These are phyloP conservation scores for Globisporangium paddicum DNA, from an alignment of 352 stramenopile genomes.

Conservation along the genomic window DNA sequence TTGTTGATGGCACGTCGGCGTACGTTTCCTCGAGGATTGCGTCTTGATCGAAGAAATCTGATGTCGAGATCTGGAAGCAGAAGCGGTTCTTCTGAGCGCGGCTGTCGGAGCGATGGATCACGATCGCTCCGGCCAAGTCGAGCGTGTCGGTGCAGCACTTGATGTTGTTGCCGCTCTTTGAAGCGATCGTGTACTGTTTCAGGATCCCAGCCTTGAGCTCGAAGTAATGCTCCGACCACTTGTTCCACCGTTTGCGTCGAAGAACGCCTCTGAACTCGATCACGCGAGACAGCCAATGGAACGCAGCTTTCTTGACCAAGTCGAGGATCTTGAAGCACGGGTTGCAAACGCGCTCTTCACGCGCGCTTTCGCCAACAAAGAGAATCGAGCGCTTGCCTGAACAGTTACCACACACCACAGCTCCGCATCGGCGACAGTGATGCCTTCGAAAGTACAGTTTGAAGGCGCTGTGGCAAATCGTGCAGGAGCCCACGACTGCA, in stretches of 20 bases:
- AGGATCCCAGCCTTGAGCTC: slow-evolving; percentile 70
- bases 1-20: background rate
- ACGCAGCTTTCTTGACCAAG: slow-evolving; percentile 55
- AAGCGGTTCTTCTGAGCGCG: slow-evolving; percentile 65
- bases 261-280: slow-evolving; percentile 70
- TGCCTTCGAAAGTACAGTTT: slow-evolving; percentile 77
- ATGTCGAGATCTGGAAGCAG: slow-evolving; percentile 79
- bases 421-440: slow-evolving; percentile 76
- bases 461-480: slow-evolving; percentile 61
- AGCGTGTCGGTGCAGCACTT: slow-evolving; percentile 62
- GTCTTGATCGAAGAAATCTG: slow-evolving; percentile 20
- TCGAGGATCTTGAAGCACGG: slow-evolving; percentile 64
- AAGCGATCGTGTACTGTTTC: slow-evolving; percentile 73
- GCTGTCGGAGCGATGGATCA: slow-evolving; percentile 73
- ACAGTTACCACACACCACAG: slow-evolving; percentile 75
- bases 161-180: slow-evolving; percentile 11
- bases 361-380: slow-evolving; percentile 61
- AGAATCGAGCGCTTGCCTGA: slow-evolving; percentile 59
- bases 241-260: slow-evolving; percentile 64
- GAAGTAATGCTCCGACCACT: slow-evolving; percentile 82
- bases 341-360: slow-evolving; percentile 67
- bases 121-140: slow-evolving; percentile 68
- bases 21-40: slow-evolving; percentile 24
- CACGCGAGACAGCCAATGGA: slow-evolving; percentile 62
- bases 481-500: slow-evolving; percentile 54